These are phyloP conservation scores for Zoysia matrella DNA, from an alignment of 202 grass and related monocot species.

Conservation along the genomic window DNA sequence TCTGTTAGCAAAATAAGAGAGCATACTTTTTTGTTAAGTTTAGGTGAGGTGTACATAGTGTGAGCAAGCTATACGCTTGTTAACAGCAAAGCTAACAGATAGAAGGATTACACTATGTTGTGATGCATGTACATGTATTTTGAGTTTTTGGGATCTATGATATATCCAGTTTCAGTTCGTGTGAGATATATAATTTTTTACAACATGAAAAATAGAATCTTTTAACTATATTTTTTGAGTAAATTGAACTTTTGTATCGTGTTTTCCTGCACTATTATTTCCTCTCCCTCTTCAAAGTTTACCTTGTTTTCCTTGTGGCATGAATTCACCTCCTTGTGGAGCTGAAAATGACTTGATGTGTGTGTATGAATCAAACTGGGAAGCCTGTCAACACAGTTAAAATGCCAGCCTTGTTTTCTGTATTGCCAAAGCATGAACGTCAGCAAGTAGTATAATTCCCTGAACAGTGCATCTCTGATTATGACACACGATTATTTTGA, in stretches of 20 bases:
- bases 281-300: too few relatives aligned
- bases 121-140: conserved; percentile 34
- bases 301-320: neutral
- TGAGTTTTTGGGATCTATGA: neutral
- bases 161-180: conserved; percentile 12
- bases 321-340: neutral
- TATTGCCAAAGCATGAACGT: too few relatives aligned
- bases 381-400: too few relatives aligned
- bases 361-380: too few relatives aligned
- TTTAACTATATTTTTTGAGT: neutral
- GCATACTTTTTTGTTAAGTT: conserved; percentile 52
- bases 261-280: neutral
- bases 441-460: too few relatives aligned
- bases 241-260: neutral
- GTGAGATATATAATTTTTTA: neutral
- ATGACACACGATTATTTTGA: neutral
- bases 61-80: conserved; percentile 38
- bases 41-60: conserved; percentile 45
- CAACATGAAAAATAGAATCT: neutral
- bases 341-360: too few relatives aligned
- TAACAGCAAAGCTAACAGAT: conserved; percentile 69
- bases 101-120: conserved; percentile 36
- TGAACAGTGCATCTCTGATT: too few relatives aligned
- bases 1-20: conserved; percentile 62
- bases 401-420: too few relatives aligned